Evolutionary conservation across 345 rosid genomes (phyloP).

Genomic region (Erodium maritimum): DNA sequence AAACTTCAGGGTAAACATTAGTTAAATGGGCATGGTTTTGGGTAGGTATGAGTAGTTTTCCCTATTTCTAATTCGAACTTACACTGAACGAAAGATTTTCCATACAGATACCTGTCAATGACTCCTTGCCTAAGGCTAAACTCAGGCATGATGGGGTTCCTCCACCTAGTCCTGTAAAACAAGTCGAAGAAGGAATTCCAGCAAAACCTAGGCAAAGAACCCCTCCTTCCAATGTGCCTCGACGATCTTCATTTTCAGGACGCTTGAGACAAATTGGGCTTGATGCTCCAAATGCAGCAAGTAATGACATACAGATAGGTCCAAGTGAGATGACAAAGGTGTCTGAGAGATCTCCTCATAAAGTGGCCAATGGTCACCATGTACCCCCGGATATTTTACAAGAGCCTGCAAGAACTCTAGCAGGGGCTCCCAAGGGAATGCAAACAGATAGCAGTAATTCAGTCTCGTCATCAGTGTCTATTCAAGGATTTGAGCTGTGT

Average conservation of each 20-base stretch:
- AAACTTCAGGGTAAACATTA: too few species aligned
- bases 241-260: constrained; percentile 44
- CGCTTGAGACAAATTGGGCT: constrained; percentile 37
- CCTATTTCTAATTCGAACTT: neutral
- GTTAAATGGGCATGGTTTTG: too few species aligned
- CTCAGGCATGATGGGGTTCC: constrained; percentile 60
- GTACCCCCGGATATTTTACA: constrained; percentile 18
- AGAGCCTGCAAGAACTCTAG: constrained; percentile 30
- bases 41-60: too few species aligned
- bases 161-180: constrained; percentile 37
- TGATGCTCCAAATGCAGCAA: constrained; percentile 31
- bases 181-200: constrained; percentile 43
- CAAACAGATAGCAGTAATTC: constrained; percentile 73
- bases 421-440: constrained; percentile 35
- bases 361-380: constrained; percentile 15
- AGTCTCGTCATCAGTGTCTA: constrained; percentile 60
- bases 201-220: constrained; percentile 66
- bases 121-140: constrained; percentile 53
- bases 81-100: constrained; percentile 7
- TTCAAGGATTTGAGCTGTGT: constrained; percentile 67
- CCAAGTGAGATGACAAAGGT: constrained; percentile 24
- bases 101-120: constrained; percentile 53
- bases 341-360: constrained; percentile 25
- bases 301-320: constrained; percentile 21
- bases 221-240: constrained; percentile 46